A percentile compares a stretch with the other conserved stretches of the same genome.
Evolutionary conservation across 371 early-diverging fungal species (phyloP).

Genomic region (Mortierella sp.): DNA sequence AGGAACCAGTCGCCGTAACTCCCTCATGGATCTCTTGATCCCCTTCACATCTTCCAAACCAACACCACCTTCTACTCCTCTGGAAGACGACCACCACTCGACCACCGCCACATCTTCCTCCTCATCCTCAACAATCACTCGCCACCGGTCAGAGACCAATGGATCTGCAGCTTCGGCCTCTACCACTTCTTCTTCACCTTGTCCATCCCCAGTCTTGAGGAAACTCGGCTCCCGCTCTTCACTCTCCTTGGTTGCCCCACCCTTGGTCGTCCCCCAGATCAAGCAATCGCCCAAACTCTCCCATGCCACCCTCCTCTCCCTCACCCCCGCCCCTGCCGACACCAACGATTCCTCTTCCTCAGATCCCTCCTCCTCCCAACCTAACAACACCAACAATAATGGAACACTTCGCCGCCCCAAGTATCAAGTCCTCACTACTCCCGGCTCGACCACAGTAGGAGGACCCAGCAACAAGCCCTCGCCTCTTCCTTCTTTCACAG

Average conservation of each 20-base stretch:
- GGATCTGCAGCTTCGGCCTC: background rate
- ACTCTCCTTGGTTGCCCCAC: background rate
- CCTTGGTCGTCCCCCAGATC: background rate
- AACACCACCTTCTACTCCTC: background rate
- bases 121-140: background rate
- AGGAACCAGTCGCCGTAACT: background rate
- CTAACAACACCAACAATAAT: background rate
- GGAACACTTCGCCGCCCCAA: background rate
- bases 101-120: background rate
- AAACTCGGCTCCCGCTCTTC: slow-evolving; percentile 3
- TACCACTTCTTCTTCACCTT: background rate
- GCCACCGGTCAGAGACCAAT: background rate
- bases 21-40: background rate
- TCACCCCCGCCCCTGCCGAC: background rate
- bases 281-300: background rate
- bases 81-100: background rate
- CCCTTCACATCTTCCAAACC: background rate
- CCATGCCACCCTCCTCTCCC: background rate
- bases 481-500: background rate
- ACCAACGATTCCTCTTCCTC: background rate
- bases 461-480: background rate
- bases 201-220: slow-evolving; percentile 8
- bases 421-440: background rate
- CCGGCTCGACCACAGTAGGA: background rate
- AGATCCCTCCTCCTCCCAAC: background rate